Base-by-base conservation (phyloP, 345 rosid genomes). In the Eucalyptus cloeziana region DNA sequence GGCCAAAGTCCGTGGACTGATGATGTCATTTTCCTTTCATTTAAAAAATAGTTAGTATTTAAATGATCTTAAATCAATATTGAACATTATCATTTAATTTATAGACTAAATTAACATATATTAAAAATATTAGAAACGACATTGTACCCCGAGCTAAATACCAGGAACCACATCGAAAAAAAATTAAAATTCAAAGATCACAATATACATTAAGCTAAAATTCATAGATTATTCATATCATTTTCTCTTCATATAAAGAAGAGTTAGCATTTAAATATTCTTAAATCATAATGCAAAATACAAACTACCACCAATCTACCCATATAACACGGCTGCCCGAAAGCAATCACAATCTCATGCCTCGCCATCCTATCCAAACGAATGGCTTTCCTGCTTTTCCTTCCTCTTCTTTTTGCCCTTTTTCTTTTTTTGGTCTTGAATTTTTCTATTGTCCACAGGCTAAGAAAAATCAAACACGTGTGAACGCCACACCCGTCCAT, bases 191-290 rank as follows among this genome's bases (percentile, higher is more conserved):
- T 56, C 0, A 56, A 8, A 56, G 0, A 24, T 56, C 6, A 56
- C 25, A 10, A 4, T 4, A 24, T 0, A 1, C 8, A 56, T 22
- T 1, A 56, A 1, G 27, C 2, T 56, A 9, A 56, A 56, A 21
- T 56, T 24, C 1, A 56, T 4, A 1, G 1, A 22, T 56, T 1
- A 0, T 10, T 56, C 1, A 24, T 56, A 24, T 56, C 0, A 22
- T 4, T 24, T 56, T 10, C 6, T 24, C 13, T 56, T 10, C 24
- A 10, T 56, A 56, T 31, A 31, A 14, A 16, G 33, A 19, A 69
- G 44, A 69, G 4, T 33, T 69, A 19, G 81, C 44, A 69, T 17
- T 69, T 33, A 69, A 69, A 33, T 33, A 43, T 31, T 31, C 19
- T 15, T 67, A n/a, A 7, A 31, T 71, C 14, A 33, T 37, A 37